Conservation (phyloP, 1,284 basidiomycete genomes). For the Boletus mariae region DNA sequence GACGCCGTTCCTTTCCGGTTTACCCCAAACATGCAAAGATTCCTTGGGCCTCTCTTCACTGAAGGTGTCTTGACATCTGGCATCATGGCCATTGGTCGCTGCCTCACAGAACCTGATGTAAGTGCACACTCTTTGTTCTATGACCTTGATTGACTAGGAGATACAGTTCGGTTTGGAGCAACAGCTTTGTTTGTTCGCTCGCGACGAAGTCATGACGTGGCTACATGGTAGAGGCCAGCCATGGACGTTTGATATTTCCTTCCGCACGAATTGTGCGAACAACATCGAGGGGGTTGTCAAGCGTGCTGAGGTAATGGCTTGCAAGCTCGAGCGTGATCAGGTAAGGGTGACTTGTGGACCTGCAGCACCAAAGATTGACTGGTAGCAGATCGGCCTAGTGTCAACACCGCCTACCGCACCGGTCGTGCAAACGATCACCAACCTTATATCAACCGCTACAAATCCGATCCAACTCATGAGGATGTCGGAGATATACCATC, state of each 20-base stretch:
- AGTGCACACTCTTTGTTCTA: slow-evolving; percentile 17
- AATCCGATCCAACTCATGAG: slow-evolving; percentile 75
- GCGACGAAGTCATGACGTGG: slow-evolving; percentile 90
- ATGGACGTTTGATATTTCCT: slow-evolving; percentile 54
- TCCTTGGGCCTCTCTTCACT: slow-evolving; percentile 85
- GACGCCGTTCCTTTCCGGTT: slow-evolving; percentile 96
- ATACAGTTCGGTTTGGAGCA: slow-evolving; percentile 82
- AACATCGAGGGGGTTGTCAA: slow-evolving; percentile 85
- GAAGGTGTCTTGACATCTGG: slow-evolving; percentile 88
- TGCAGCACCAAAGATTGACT: slow-evolving; percentile 23
- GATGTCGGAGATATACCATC: slow-evolving; percentile 78
- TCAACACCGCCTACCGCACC: slow-evolving; percentile 45
- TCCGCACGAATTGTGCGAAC: slow-evolving; percentile 65
- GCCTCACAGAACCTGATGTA: slow-evolving; percentile 91
- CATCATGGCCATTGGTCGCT: slow-evolving; percentile 88
- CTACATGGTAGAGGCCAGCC: slow-evolving; percentile 49
- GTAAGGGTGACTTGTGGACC: slow-evolving; percentile 38
- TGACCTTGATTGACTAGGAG: slow-evolving; percentile 1
- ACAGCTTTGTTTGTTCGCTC: slow-evolving; percentile 84
- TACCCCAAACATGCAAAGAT: slow-evolving; percentile 94
- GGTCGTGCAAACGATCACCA: slow-evolving; percentile 80
- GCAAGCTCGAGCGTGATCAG: slow-evolving; percentile 79
- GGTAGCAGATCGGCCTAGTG: slow-evolving; percentile 32
- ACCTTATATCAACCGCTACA: slow-evolving; percentile 74
- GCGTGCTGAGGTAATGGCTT: slow-evolving; percentile 81